Base-by-base conservation (phyloP, 257 asterid genomes). In the Cynanchum wilfordii region DNA sequence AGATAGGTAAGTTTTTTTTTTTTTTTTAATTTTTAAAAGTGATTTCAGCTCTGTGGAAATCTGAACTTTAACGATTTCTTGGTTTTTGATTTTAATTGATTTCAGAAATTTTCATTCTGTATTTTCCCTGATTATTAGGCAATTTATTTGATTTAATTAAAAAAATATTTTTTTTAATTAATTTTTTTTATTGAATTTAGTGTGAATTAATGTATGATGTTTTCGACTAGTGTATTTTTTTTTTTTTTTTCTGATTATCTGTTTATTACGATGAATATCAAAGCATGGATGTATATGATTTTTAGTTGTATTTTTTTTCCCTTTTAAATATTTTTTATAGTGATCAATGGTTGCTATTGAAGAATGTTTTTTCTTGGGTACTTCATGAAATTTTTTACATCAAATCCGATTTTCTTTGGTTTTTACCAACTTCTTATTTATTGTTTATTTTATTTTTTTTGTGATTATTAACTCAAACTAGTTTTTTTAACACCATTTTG, bases 1-100 rank as follows among this genome's bases (percentile, higher is more conserved):
- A 27, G n/a, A 72, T 73, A 83, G 94, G 93, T 82, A 20, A 76
- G 88, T 80, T 40, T 71, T 82, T 73, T 73, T 72, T n/a, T 0
- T 1, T 16, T 50, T 79, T 38, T 72, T 82, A 71, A 70, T 72
- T n/a, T 0, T 0, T n/a, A 13, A 4, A n/a, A 12, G 54, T 45
- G 15, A 12, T 30, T 70, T 65, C 71, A 67, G 67, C 75, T 77
- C 50, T 49, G 62, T 54, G 85, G 82, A 80, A 69, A 84, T 77
- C 57, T 27, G 12, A 51, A 42, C 68, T 54, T 57, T 40, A 42
- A 50, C 15, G 60, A 49, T 65, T 75, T 54, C 79, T 74, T 72
- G 33, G 42, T 49, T 75, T 68, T 63, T n/a, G 3, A 3, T 62
- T 73, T 67, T 27, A 78, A 77, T 86, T 80, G 80, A 69, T 83